phyloP scores from a whole-genome alignment of 345 rosid species.

The Eucalyptus marginata region DNA sequence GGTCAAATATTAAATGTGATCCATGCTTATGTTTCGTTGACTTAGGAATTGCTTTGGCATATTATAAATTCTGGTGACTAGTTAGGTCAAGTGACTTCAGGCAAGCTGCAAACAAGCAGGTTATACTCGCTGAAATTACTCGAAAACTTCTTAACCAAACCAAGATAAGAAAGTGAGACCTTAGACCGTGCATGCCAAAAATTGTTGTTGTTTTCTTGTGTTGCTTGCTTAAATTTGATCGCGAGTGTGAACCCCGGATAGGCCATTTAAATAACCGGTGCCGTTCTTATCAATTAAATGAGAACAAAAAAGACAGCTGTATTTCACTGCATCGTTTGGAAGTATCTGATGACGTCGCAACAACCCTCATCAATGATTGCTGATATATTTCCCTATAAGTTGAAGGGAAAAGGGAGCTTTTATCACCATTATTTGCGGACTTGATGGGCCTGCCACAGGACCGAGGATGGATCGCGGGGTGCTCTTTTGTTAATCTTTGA shows the following conservation, averaged over 20 bases:
- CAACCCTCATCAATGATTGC: neutral
- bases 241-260: neutral
- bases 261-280: neutral
- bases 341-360: neutral
- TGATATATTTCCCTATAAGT: too few relatives aligned
- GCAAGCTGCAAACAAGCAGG: neutral
- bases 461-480: too few relatives aligned
- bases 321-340: neutral
- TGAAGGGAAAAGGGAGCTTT: too few relatives aligned
- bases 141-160: neutral
- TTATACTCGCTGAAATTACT: neutral
- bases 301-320: neutral
- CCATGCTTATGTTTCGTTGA: neutral
- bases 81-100: neutral
- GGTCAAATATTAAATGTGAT: neutral
- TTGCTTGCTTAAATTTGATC: neutral
- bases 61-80: neutral
- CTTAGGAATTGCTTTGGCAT: neutral
- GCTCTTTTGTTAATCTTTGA: too few relatives aligned
- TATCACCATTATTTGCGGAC: too few relatives aligned
- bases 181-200: neutral
- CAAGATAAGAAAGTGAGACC: neutral
- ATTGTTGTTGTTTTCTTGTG: neutral
- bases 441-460: too few relatives aligned
- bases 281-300: neutral